phyloP scores from a whole-genome alignment of 2,329 filamentous ascomycete species.

The Cladophialophora yegresii region DNA sequence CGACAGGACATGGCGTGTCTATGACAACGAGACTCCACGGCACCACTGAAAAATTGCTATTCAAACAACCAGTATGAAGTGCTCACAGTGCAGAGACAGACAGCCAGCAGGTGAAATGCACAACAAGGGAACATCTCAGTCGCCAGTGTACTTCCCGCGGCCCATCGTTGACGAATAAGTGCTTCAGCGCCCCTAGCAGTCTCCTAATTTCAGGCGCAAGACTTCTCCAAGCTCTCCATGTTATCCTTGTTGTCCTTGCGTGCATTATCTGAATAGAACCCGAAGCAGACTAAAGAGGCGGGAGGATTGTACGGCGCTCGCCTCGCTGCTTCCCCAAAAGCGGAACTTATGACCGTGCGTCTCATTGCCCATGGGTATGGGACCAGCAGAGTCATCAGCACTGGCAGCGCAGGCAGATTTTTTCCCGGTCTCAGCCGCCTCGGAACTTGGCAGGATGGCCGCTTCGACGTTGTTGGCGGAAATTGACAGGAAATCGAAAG shows the following conservation, averaged over 20 bases:
- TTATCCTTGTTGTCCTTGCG: not conserved
- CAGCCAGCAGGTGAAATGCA: not conserved
- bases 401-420: not conserved
- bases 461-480: not conserved
- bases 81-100: not conserved
- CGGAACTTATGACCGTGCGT: not conserved
- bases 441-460: not conserved
- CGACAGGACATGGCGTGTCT: not conserved
- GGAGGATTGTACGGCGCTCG: not conserved
- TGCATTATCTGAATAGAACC: not conserved
- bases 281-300: not conserved
- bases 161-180: not conserved
- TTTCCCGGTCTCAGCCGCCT: not conserved
- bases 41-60: not conserved
- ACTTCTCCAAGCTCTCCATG: not conserved
- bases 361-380: not conserved
- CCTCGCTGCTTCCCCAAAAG: not conserved
- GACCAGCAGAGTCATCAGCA: not conserved
- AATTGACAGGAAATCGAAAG: not conserved
- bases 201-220: not conserved
- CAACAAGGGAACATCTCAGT: not conserved
- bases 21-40: not conserved
- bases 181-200: not conserved
- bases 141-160: not conserved
- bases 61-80: not conserved